phyloP scores from a whole-genome alignment of 1,139 yeast species.

The Yamadazyma epiphylla region DNA sequence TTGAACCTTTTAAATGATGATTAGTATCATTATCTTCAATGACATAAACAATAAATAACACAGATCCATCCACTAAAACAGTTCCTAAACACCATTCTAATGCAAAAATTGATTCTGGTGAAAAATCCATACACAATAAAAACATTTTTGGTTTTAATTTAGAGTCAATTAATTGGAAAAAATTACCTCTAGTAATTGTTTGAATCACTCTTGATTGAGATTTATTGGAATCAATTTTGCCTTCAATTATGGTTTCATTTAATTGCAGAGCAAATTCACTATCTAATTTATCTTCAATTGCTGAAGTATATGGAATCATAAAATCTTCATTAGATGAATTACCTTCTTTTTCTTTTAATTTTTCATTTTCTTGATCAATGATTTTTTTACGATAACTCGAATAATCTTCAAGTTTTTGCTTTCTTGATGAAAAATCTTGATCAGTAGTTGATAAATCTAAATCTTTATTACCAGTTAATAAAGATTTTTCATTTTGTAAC shows the following conservation, averaged over 20 bases:
- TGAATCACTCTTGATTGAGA: conserved; percentile 57
- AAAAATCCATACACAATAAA: conserved; percentile 74
- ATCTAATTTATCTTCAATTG: conserved; percentile 65
- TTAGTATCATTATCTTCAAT: conserved; percentile 62
- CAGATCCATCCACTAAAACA: conserved; percentile 79
- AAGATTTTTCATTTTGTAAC: conserved; percentile 38
- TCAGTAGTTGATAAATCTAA: conserved; percentile 37
- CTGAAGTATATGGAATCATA: conserved; percentile 67
- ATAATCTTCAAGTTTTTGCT: conserved; percentile 41
- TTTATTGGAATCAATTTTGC: conserved; percentile 58
- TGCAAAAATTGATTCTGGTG: conserved; percentile 83
- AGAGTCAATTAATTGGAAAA: conserved; percentile 52
- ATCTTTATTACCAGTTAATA: conserved; percentile 42
- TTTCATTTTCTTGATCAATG: conserved; percentile 45
- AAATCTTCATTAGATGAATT: conserved; percentile 24
- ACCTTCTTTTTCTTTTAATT: conserved; percentile 7
- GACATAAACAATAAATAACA: conserved; percentile 74
- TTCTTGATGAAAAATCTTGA: conserved; percentile 46
- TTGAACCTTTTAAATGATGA: conserved; percentile 41
- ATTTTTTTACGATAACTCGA: conserved; percentile 49
- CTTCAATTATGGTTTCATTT: conserved; percentile 56
- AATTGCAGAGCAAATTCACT: conserved; percentile 59
- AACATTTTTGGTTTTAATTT: conserved; percentile 61
- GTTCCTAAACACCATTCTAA: conserved; percentile 90
- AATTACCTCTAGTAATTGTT: conserved; percentile 69